Conservation (phyloP, 441 rosid species). For the Arabidopsis lyrata region DNA sequence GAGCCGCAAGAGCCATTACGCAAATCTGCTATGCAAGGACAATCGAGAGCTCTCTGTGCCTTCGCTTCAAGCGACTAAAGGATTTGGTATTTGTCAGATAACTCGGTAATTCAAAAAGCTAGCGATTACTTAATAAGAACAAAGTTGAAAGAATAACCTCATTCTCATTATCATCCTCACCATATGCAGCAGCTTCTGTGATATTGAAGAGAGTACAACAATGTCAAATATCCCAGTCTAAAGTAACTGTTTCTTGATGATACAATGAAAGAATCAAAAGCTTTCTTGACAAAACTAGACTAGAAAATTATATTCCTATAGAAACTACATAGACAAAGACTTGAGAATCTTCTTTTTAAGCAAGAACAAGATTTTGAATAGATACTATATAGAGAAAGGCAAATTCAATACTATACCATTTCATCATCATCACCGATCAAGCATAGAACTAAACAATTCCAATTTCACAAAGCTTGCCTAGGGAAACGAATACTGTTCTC, state of each 20-base stretch:
- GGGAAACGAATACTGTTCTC: background rate
- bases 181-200: slow-evolving; percentile 91
- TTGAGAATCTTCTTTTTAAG: background rate
- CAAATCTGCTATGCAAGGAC: slow-evolving; percentile 91
- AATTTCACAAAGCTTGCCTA: background rate
- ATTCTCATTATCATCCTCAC: slow-evolving; percentile 59
- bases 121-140: slow-evolving; percentile 7
- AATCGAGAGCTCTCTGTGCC: slow-evolving; percentile 85
- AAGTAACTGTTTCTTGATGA: background rate
- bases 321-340: slow-evolving; percentile 9
- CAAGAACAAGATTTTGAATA: background rate
- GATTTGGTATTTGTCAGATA: slow-evolving; percentile 40
- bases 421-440: slow-evolving; percentile 7
- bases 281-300: slow-evolving; percentile 2
- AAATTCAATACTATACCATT: background rate
- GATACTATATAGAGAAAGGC: background rate
- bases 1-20: slow-evolving; percentile 75
- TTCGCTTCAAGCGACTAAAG: slow-evolving; percentile 73
- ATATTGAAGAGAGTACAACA: slow-evolving; percentile 28
- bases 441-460: background rate
- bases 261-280: background rate
- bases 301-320: background rate
- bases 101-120: background rate
- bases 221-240: slow-evolving; percentile 15
- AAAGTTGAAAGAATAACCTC: slow-evolving; percentile 54